These are phyloP conservation scores for Chrysoporthe puriensis DNA, from an alignment of 2,329 filamentous ascomycete genomes.

Conservation along the genomic window DNA sequence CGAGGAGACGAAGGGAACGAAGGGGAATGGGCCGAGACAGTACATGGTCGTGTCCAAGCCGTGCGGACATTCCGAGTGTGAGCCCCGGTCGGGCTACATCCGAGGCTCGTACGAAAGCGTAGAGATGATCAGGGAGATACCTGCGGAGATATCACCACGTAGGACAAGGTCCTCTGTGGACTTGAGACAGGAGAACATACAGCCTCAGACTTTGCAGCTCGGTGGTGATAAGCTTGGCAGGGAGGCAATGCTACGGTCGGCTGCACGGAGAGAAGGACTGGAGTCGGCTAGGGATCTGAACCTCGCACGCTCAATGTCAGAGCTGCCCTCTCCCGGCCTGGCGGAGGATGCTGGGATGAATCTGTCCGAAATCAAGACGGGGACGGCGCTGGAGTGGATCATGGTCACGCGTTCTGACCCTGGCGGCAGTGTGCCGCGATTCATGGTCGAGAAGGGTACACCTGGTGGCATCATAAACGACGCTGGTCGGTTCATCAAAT, in stretches of 20 bases:
- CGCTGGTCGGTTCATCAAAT: conserved; percentile 80
- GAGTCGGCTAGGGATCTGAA: conserved; percentile 8
- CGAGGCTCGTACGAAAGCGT: conserved; percentile 89
- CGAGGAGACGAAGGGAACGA: conserved; percentile 31
- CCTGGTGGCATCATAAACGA: conserved; percentile 79
- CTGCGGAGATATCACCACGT: conserved; percentile 51
- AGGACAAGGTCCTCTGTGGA: conserved; percentile 51
- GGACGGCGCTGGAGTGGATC: conserved; percentile 76
- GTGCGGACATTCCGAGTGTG: conserved; percentile 74
- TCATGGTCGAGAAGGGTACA: conserved; percentile 89
- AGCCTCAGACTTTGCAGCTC: conserved; percentile 33
- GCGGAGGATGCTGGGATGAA: conserved; percentile 17
- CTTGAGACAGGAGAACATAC: conserved; percentile 39
- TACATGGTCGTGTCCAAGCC: conserved; percentile 90
- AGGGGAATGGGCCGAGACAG: conserved; percentile 63
- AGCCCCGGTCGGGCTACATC: conserved; percentile 72
- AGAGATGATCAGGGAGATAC: conserved; percentile 86
- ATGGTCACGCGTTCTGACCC: conserved; percentile 92
- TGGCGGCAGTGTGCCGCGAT: conserved; percentile 83
- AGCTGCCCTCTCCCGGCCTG: conserved; percentile 19
- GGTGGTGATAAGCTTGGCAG: conserved; percentile 36
- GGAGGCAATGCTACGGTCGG: conserved; percentile 50
- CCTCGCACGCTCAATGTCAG: conserved; percentile 15
- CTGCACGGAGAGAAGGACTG: conserved; percentile 35
- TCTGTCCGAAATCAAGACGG: conserved; percentile 33